Percentiles rank a stretch among this genome's conserved stretches.
These are phyloP conservation scores for Ganoderma boninense DNA, from an alignment of 1,284 basidiomycete species.

Conservation along the genomic window DNA sequence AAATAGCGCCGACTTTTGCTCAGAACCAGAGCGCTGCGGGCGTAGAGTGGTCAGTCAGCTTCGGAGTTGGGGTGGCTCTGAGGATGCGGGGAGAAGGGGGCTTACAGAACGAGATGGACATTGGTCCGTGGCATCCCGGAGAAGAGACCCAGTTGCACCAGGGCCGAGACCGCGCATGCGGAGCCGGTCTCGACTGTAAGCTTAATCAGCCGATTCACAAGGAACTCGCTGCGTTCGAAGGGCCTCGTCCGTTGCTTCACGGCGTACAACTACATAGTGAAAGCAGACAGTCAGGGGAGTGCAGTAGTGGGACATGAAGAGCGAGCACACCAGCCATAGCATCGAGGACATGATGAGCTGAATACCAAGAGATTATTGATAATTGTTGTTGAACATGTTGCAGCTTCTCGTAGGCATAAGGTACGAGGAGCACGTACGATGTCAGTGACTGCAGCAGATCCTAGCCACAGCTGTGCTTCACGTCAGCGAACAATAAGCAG, in stretches of 20 bases:
- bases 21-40: slow-evolving; percentile 10
- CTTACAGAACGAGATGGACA: slow-evolving; percentile 12
- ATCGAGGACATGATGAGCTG: slow-evolving; percentile 15
- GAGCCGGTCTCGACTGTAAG: slow-evolving; percentile 27
- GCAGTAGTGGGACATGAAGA: no score
- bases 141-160: slow-evolving; percentile 25
- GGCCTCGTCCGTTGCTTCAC: slow-evolving; percentile 12
- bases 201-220: slow-evolving; percentile 23
- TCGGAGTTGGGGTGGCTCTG: neutral
- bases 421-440: neutral
- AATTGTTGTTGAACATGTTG: neutral
- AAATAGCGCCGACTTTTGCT: slow-evolving; percentile 9
- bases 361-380: no score
- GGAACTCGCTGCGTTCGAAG: slow-evolving; percentile 18
- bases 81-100: no score
- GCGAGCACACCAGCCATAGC: slow-evolving; percentile 9
- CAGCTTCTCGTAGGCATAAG: no score
- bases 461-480: slow-evolving; percentile 5
- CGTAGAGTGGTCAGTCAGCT: neutral
- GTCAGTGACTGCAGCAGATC: slow-evolving; percentile 10
- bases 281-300: neutral
- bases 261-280: slow-evolving; percentile 14
- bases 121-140: slow-evolving; percentile 15
- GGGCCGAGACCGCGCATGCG: slow-evolving; percentile 17
- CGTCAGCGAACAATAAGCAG: neutral